Base-by-base conservation (phyloP, 2,329 filamentous ascomycete genomes). In the Thelonectria olida region DNA sequence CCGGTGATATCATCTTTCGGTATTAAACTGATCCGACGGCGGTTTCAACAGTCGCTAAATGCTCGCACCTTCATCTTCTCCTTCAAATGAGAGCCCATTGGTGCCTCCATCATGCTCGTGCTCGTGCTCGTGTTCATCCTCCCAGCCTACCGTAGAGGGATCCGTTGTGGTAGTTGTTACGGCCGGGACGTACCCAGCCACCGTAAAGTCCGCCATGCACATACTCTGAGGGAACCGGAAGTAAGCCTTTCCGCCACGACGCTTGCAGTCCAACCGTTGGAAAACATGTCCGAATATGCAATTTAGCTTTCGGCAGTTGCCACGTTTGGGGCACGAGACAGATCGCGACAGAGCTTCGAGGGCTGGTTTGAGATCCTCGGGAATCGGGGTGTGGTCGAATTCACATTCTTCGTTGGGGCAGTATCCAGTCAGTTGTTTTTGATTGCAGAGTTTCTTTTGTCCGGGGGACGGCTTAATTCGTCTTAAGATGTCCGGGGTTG, bases 201-300 rank as follows among this genome's bases (percentile, higher is more conserved):
- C 28, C 6, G 27, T 47, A n/a, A 68, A 70, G 5, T 70, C 67
- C 8, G 47, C 67, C 4, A 22, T 34, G 19, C 67, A 70, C 13
- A 65, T 54, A 22, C n/a, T 54, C 0, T 22, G 31, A 3, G 55
- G 62, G 23, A 70, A 70, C 1, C 67, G 64, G 7, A 67, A 70
- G 23, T 58, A 64, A 9, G 50, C 57, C 4, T 66, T 69, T 0
- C 66, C 66, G 0, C 68, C 67, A 8, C 67, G 58, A 2, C 67
- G 61, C 7, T 61, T 66, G 2, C 68, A 71, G 13, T 71, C 64
- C 1, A 31, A 17, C 15, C 61, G 57, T 41, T 71, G 68, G 22
- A 68, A 71, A 3, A 71, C 65, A 15, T 71, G 68, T 0, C 68
- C 68, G 4, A 58, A 54, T 4, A 66, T 57, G 25, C 68, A 71